Percentiles rank a stretch among this genome's conserved stretches.
Evolutionary conservation across 1,139 yeast species (phyloP).

Genomic region (Yamadazyma triangularis): DNA sequence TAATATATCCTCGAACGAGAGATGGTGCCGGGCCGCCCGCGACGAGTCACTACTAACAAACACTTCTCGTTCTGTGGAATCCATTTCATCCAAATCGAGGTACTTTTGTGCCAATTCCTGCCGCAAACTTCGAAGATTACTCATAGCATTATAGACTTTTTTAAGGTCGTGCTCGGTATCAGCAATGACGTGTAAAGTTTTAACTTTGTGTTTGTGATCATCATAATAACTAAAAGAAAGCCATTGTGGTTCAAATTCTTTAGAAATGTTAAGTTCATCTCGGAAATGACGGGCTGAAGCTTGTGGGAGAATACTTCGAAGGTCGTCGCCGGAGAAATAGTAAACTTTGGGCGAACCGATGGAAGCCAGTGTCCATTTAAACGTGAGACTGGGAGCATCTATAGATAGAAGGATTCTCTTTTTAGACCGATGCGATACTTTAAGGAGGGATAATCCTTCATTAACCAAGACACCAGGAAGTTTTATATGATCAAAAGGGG

Average conservation of each 20-base stretch:
- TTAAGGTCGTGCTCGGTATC: constrained; percentile 58
- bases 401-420: constrained; percentile 35
- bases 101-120: constrained; percentile 23
- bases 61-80: not conserved
- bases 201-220: constrained; percentile 52
- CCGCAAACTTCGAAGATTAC: constrained; percentile 42
- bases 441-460: constrained; percentile 49
- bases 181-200: constrained; percentile 70
- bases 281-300: constrained; percentile 75
- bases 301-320: constrained; percentile 63
- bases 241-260: constrained; percentile 69
- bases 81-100: not conserved
- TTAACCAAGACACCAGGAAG: constrained; percentile 23
- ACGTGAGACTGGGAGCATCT: not conserved
- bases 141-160: constrained; percentile 52
- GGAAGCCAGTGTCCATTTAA: constrained; percentile 4
- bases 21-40: constrained; percentile 13
- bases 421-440: constrained; percentile 67
- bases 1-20: constrained; percentile 67
- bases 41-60: no score
- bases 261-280: constrained; percentile 73
- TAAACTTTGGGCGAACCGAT: constrained; percentile 38
- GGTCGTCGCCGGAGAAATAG: constrained; percentile 59
- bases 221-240: constrained; percentile 69
- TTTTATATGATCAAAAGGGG: constrained; percentile 13